Evolutionary conservation across 176 grass and related monocot genomes (phyloP), one percentile per base, ranked within the genome.

Genomic region (Ananas comosus): DNA sequence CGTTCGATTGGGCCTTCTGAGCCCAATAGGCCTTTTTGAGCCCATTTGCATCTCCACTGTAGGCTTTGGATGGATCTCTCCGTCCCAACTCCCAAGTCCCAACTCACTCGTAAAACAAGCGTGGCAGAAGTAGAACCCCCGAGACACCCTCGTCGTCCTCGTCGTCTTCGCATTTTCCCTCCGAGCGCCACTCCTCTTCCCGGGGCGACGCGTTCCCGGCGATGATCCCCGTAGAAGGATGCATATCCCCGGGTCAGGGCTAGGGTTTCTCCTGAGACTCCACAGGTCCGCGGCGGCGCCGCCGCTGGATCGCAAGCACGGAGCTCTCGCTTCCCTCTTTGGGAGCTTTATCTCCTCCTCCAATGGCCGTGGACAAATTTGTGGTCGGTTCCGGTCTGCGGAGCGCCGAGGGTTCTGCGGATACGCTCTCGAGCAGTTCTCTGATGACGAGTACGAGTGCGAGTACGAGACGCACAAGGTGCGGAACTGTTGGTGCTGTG

Each of bases 381-480:
- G 51, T 3, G 12, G 70, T 65, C 50, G 73, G 19, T 85, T 72
- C 64, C 78, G 76, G 63, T 66, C 64, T 49, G 24, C 63, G 0
- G 76, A 76, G 14, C 16, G 27, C 23, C 67, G 77, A 9, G 56
- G 29, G 50, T 80, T 76, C 11, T 85, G 77, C 33, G 76, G 53
- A 0, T 84, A 82, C 64, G 74, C 89, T 29, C 83, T 85, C 8
- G 93, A 97, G 68, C 93, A 97, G 89, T 97, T 92, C 65, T 97
- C 93, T 0, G 89, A 97, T 27, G 93, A 97, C 27, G 93, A 97
- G 71, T 97, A 92, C 71, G 93, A 83, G 79, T 91, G 88, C 81
- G 93, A 92, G 71, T 92, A 83, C 22, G 89, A 90, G 66, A 86
- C 87, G 49, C 93, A 90, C 13, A 85, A 86, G 89, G 89, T 97